Percentiles rank a stretch among this genome's conserved stretches.
These are phyloP conservation scores for Euclidium syriacum DNA, from an alignment of 345 rosid genomes.

Conservation along the genomic window DNA sequence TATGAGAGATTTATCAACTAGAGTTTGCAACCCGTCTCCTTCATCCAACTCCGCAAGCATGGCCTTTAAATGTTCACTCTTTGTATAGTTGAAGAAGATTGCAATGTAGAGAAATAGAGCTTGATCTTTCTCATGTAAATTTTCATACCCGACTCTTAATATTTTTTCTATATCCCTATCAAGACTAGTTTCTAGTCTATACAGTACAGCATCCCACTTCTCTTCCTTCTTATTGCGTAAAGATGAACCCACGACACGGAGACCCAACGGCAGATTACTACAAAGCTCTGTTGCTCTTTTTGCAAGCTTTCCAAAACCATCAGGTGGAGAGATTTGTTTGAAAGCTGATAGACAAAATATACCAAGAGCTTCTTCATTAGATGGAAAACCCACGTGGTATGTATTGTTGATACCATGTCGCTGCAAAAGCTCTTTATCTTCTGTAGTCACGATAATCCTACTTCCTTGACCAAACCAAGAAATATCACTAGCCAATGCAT, in stretches of 20 bases:
- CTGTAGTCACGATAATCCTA: neutral
- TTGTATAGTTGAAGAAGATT: conserved; percentile 3
- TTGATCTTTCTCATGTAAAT: conserved; percentile 1
- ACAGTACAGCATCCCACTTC: neutral
- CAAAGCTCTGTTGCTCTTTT: neutral
- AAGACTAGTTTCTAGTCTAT: neutral
- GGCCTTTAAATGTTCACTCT: neutral
- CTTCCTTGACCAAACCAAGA: neutral
- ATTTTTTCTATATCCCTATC: neutral
- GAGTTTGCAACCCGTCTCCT: neutral
- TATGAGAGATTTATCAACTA: conserved; percentile 17
- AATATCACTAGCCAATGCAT: neutral
- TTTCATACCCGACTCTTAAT: conserved; percentile 23
- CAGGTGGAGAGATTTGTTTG: neutral
- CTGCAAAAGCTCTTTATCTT: too few relatives aligned
- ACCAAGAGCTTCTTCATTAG: neutral
- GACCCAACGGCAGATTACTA: too few relatives aligned
- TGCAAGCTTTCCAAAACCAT: neutral
- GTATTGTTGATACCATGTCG: too few relatives aligned
- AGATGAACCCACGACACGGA: too few relatives aligned
- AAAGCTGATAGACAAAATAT: neutral
- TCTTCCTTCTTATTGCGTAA: neutral
- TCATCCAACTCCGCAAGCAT: neutral
- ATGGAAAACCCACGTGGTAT: too few relatives aligned
- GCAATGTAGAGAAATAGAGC: conserved; percentile 28